Conservation (phyloP, 306 rosid genomes). For the Fragaria nilgerrensis region DNA sequence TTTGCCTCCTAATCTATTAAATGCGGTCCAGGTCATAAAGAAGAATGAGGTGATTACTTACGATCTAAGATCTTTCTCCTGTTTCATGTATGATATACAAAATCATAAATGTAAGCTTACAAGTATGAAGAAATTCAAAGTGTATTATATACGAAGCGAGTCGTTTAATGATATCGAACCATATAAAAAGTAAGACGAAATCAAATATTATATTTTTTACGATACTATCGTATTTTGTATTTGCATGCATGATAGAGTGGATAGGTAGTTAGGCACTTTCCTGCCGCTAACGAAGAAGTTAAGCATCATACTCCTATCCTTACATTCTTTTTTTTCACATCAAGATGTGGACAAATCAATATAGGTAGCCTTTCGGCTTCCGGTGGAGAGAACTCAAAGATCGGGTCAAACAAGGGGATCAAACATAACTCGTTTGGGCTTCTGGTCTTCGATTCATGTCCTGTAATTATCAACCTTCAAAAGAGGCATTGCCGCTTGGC, state of each 20-base stretch:
- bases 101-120: no score
- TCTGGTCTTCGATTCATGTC: background rate
- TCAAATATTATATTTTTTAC: no score
- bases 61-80: no score
- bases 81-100: no score
- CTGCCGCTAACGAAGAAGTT: background rate
- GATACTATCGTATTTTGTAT: no score
- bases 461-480: background rate
- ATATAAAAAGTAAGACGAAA: no score
- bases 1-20: background rate
- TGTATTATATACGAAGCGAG: no score
- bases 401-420: slow-evolving; percentile 15
- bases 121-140: no score
- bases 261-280: slow-evolving; percentile 16
- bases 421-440: background rate
- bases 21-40: background rate
- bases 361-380: background rate
- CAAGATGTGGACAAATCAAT: no score
- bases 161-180: no score
- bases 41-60: background rate
- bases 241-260: background rate
- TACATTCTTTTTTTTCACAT: background rate
- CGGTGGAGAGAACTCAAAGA: background rate
- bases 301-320: background rate
- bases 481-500: background rate